phyloP scores from a whole-genome alignment of 2,329 filamentous ascomycete genomes.

The Neophaeococcomyces aloes region DNA sequence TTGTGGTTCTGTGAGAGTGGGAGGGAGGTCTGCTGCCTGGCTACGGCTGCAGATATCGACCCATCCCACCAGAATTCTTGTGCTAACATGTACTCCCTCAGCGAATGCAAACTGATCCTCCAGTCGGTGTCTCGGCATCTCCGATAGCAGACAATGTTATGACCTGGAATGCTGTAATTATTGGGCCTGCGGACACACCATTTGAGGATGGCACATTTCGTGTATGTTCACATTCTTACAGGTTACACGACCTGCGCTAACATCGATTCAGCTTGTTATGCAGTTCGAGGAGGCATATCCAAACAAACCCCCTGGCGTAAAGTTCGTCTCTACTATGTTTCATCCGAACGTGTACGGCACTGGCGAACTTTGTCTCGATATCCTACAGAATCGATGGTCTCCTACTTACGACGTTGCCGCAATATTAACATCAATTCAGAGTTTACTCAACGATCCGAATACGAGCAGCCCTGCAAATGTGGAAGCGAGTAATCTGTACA shows the following conservation, averaged over 20 bases:
- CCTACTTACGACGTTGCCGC: constrained; percentile 97
- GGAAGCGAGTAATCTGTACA: constrained; percentile 95
- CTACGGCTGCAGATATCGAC: background rate
- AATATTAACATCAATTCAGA: constrained; percentile 94
- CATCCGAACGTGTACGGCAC: constrained; percentile 98
- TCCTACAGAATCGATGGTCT: constrained; percentile 95
- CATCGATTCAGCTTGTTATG: constrained; percentile 60
- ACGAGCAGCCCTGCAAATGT: constrained; percentile 97
- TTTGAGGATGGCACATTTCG: constrained; percentile 98
- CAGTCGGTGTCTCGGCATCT: constrained; percentile 89
- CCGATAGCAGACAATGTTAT: constrained; percentile 95
- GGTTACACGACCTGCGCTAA: too few species aligned
- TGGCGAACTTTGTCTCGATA: constrained; percentile 91
- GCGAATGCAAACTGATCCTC: constrained; percentile 99
- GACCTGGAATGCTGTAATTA: constrained; percentile 98
- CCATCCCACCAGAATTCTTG: constrained; percentile 3
- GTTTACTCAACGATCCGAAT: constrained; percentile 93
- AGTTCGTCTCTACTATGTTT: constrained; percentile 99
- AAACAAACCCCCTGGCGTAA: constrained; percentile 94
- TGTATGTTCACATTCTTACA: too few species aligned
- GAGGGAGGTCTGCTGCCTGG: constrained; percentile 8
- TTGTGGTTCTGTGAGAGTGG: constrained; percentile 26
- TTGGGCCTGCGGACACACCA: constrained; percentile 89
- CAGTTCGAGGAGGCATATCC: constrained; percentile 98
- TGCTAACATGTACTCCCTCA: constrained; percentile 31